Percentiles rank a stretch among this genome's conserved stretches.
Conservation (phyloP, 2,329 filamentous ascomycete species). For the Aspergillus jensenii region DNA sequence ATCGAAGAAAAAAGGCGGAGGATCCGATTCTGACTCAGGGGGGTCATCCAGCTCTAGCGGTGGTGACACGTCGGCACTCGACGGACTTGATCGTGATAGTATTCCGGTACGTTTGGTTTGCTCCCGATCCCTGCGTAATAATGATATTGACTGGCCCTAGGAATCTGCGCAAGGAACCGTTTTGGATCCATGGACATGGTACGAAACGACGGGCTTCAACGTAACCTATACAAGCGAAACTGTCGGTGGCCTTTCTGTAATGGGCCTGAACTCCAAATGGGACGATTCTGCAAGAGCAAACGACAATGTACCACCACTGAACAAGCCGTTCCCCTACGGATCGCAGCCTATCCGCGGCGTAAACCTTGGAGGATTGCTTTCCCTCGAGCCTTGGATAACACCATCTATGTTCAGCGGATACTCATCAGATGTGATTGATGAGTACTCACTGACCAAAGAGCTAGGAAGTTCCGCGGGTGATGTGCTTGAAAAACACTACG, state of each 20-base stretch:
- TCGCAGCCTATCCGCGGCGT: slow-evolving; percentile 81
- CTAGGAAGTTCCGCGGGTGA: slow-evolving; percentile 67
- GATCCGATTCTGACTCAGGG: slow-evolving; percentile 26
- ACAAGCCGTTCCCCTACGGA: slow-evolving; percentile 76
- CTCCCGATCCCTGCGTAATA: background rate
- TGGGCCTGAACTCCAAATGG: slow-evolving; percentile 83
- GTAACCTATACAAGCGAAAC: slow-evolving; percentile 84
- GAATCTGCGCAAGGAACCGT: slow-evolving; percentile 69
- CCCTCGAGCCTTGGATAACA: slow-evolving; percentile 91
- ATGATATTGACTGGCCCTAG: slow-evolving; percentile 20
- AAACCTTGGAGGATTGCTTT: slow-evolving; percentile 92
- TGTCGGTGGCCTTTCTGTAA: slow-evolving; percentile 83
- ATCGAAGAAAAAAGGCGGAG: slow-evolving; percentile 58
- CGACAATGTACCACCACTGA: slow-evolving; percentile 72
- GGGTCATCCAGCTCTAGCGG: slow-evolving; percentile 14
- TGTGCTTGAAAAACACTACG: slow-evolving; percentile 87
- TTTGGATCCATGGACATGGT: slow-evolving; percentile 89
- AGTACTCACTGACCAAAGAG: slow-evolving; percentile 74
- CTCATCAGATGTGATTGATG: slow-evolving; percentile 71
- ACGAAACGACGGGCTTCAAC: slow-evolving; percentile 87
- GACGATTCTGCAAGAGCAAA: slow-evolving; percentile 81
- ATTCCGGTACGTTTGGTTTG: slow-evolving; percentile 53
- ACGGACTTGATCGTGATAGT: slow-evolving; percentile 54
- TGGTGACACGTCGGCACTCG: slow-evolving; percentile 47
- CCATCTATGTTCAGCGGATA: slow-evolving; percentile 82